Base-by-base conservation (phyloP, 2,329 filamentous ascomycete genomes). In the Fonsecaea erecta region DNA sequence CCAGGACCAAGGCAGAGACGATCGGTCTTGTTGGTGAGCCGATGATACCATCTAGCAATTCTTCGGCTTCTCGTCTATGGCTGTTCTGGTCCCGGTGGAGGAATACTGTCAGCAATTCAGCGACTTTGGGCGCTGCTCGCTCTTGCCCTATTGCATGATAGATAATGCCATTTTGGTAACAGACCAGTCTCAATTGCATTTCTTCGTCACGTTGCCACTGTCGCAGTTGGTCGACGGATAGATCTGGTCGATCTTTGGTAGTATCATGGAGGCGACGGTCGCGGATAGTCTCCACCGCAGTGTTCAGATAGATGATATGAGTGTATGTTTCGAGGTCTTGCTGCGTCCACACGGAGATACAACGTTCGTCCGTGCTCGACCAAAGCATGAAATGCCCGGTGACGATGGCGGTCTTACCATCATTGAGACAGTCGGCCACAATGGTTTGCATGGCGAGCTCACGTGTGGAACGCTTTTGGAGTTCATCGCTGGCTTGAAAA, bases 291-390 rank as follows among this genome's bases (percentile, higher is more conserved):
- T 54, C 52, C 9, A 18, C 6, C 1, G 30, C n/a, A n/a, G 28
- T 11, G n/a, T 35, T 35, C 3, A 54, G 28, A 18, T 54, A 54
- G 52, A 54, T 35, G 11, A 54, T 54, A 9, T 54, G 52, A 21
- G 52, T 54, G 18, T 35, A 54, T 1, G 28, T 54, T 5, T 35
- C 26, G 28, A 12, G n/a, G 8, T 54, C 52, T 35, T 54, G 52
- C 52, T 54, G 52, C 18, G 52, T 54, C 52, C 52, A 54, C 28
- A 54, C 52, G 16, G 52, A 32, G 26, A 2, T 18, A n/a, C n/a
- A n/a, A n/a, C n/a, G 12, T 18, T 21, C 28, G 14, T 32, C 18
- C n/a, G n/a, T n/a, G n/a, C n/a, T n/a, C 30, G 30, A 21, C 52
- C 52, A 54, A 32, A 54, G 14, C 52, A 54, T 54, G 28, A 35